These are phyloP conservation scores for Echria macrotheca DNA, from an alignment of 495 filamentous ascomycete species.

Conservation along the genomic window DNA sequence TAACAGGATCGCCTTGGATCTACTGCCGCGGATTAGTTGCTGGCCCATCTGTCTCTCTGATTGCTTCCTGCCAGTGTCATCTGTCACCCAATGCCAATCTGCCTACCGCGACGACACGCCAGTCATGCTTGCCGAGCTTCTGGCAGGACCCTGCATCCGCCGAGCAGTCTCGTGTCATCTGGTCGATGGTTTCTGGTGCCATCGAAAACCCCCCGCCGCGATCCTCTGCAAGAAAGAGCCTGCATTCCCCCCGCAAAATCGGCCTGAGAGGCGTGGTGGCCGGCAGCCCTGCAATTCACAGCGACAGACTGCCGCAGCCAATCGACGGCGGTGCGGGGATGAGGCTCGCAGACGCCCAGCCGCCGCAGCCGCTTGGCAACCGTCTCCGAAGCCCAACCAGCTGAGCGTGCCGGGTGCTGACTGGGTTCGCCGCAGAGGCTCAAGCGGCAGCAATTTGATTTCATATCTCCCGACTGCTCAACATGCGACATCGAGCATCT, in stretches of 20 bases:
- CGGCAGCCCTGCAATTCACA: conserved; percentile 10
- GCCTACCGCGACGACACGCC: not conserved
- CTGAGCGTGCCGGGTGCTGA: conserved; percentile 1
- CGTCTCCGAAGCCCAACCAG: not conserved
- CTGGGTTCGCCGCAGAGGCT: no score
- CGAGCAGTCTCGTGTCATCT: no score
- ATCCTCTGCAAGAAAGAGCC: not conserved
- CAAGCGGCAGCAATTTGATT: conserved; percentile 5
- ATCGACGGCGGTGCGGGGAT: conserved; percentile 6
- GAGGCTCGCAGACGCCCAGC: conserved; percentile 9
- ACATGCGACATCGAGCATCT: conserved; percentile 1
- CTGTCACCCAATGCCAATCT: conserved; percentile 5
- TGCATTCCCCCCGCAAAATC: not conserved
- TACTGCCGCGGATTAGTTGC: conserved; percentile 5
- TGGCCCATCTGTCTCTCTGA: not conserved
- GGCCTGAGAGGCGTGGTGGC: not conserved
- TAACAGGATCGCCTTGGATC: conserved; percentile 9
- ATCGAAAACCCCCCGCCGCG: not conserved
- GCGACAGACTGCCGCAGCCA: conserved; percentile 2
- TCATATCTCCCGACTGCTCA: conserved; percentile 1
- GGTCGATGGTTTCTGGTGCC: no score
- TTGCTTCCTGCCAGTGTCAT: not conserved
- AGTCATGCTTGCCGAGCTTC: conserved; percentile 5
- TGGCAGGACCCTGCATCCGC: not conserved
- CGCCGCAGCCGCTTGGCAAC: conserved; percentile 1